These are phyloP conservation scores for Xylariaceae sp. DNA, from an alignment of 2,329 filamentous ascomycete species.

Conservation along the genomic window DNA sequence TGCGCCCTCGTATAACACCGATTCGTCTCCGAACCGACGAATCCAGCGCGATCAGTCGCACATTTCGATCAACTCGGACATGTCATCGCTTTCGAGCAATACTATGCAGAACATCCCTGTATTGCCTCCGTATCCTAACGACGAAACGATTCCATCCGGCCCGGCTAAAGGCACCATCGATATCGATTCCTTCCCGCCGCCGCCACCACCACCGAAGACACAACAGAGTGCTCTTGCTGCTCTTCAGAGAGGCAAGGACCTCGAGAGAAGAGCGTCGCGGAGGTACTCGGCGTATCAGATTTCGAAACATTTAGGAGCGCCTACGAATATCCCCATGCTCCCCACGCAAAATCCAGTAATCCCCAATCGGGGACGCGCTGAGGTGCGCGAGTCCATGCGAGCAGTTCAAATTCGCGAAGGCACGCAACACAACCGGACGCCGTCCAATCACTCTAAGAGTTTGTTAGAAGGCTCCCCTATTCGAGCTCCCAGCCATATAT, in stretches of 20 bases:
- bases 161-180: slow-evolving; percentile 45
- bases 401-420: slow-evolving; percentile 53
- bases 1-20: slow-evolving; percentile 26
- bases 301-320: slow-evolving; percentile 81
- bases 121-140: slow-evolving; percentile 63
- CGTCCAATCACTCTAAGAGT: slow-evolving; percentile 41
- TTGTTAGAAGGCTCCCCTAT: slow-evolving; percentile 54
- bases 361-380: slow-evolving; percentile 74
- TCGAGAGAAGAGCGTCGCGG: slow-evolving; percentile 87
- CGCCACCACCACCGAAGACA: slow-evolving; percentile 73
- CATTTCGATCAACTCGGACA: slow-evolving; percentile 49
- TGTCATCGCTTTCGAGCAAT: slow-evolving; percentile 66
- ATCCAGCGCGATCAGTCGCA: slow-evolving; percentile 50
- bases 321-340: slow-evolving; percentile 78
- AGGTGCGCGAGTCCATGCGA: slow-evolving; percentile 78
- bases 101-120: slow-evolving; percentile 73
- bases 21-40: slow-evolving; percentile 45
- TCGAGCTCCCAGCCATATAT: slow-evolving; percentile 54
- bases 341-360: slow-evolving; percentile 77
- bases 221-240: slow-evolving; percentile 87
- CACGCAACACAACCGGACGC: slow-evolving; percentile 44
- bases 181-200: slow-evolving; percentile 64
- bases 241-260: slow-evolving; percentile 82
- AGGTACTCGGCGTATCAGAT: slow-evolving; percentile 97
- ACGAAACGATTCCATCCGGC: slow-evolving; percentile 46